Base-by-base conservation (phyloP, 192 early-diverging fungal genomes). In the Backusella westeae region DNA sequence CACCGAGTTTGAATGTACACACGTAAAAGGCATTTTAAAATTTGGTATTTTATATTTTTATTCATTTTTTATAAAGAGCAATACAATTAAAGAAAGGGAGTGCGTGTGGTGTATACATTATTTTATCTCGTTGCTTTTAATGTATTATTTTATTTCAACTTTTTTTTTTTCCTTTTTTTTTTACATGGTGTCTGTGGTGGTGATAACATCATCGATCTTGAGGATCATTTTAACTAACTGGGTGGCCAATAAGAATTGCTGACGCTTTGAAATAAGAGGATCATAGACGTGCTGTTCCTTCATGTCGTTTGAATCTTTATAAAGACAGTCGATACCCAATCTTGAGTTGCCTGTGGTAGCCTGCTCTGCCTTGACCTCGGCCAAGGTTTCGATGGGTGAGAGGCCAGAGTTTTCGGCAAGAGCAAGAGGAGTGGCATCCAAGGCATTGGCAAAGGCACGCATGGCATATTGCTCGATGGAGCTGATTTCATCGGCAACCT, bases 371-470 rank as follows among this genome's bases (percentile, higher is more conserved):
- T 99, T 99, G 75, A 99, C 94, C 38, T 94, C 91, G 4, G 97
- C 94, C 75, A 99, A 87, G 4, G 97, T 96, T 83, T 99, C 97
- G 72, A 99, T 99, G 41, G 98, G 97, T 5, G 93, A 89, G 32
- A 99, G 39, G 4, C 98, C 98, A 78, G 96, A 97, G 91, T 99
- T 99, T 82, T 99, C 97, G 21, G 98, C 96, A 38, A 99, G 87
- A 29, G 82, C 76, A 75, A 75, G 74, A 36, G 74, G 74, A 6
- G 95, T 93, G 15, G 96, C 95, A 78, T 99, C 98, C 38, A 99
- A 89, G 14, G 98, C 98, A 80, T 91, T 86, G 9, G 97, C 94
- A 84, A 99, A 99, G n/a, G 93, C 94, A 78, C 98, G 92, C 94
- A 99, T 98, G n/a, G 98, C 98, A 77, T 99, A 99, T 87, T 99